Conservation (phyloP, 257 asterid genomes). For the Mitragyna speciosa region DNA sequence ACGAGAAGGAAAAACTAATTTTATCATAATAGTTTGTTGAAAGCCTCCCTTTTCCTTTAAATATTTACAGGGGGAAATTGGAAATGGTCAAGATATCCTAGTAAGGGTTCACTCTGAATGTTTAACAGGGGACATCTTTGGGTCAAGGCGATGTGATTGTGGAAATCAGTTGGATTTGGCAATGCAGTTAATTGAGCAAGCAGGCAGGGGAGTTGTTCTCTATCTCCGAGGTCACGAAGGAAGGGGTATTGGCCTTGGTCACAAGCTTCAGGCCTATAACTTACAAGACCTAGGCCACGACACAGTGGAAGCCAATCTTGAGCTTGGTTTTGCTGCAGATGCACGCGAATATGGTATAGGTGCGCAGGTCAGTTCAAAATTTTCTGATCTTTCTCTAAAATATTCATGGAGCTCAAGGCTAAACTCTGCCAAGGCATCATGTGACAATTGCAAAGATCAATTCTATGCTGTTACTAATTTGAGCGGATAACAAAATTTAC, state of each 20-base stretch:
- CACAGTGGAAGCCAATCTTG: conserved; percentile 80
- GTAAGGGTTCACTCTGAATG: conserved; percentile 93
- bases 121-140: conserved; percentile 80
- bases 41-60: neutral
- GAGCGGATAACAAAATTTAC: neutral
- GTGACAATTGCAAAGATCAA: neutral
- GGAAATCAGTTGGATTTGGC: conserved; percentile 81
- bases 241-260: conserved; percentile 80
- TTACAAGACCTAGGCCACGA: conserved; percentile 84
- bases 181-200: conserved; percentile 69
- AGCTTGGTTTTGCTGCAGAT: conserved; percentile 86
- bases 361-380: conserved; percentile 56
- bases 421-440: neutral
- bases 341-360: conserved; percentile 80
- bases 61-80: conserved; percentile 57
- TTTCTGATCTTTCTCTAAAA: neutral
- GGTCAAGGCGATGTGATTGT: conserved; percentile 79
- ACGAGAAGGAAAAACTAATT: neutral
- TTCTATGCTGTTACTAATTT: neutral
- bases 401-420: neutral
- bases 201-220: conserved; percentile 69
- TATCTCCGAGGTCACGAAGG: conserved; percentile 88
- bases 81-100: conserved; percentile 73
- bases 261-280: conserved; percentile 77
- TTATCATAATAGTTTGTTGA: neutral